Conservation (phyloP, 2,329 filamentous ascomycete species). For the Aureobasidium vineae region DNA sequence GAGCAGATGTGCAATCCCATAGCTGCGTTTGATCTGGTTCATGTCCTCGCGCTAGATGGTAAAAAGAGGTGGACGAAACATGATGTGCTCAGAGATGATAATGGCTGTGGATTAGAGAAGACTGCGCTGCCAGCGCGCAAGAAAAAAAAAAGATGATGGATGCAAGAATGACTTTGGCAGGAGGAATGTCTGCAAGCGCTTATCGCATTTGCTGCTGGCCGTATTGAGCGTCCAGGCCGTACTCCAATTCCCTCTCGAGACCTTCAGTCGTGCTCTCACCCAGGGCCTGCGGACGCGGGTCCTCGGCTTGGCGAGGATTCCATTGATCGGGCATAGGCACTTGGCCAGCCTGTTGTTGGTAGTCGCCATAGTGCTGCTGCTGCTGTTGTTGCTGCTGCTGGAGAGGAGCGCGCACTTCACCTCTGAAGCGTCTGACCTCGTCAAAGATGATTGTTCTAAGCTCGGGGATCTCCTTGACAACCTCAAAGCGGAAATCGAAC, state of each 20-base stretch:
- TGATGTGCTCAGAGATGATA: constrained; percentile 15
- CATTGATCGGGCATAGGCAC: constrained; percentile 64
- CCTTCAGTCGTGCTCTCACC: constrained; percentile 30
- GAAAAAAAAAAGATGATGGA: constrained; percentile 1
- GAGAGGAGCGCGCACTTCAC: constrained; percentile 42
- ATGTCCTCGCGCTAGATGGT: constrained; percentile 1
- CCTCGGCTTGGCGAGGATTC: constrained; percentile 57
- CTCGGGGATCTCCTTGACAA: constrained; percentile 89
- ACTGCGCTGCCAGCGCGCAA: constrained; percentile 21
- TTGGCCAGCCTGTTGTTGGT: constrained; percentile 40
- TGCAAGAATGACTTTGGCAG: background rate
- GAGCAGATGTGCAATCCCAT: constrained; percentile 12
- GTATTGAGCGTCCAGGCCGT: constrained; percentile 37
- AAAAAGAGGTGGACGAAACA: background rate
- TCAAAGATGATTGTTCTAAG: constrained; percentile 98
- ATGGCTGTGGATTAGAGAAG: constrained; percentile 13
- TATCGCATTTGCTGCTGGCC: constrained; percentile 20
- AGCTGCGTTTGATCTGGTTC: constrained; percentile 2
- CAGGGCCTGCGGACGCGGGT: constrained; percentile 59
- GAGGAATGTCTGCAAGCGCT: background rate
- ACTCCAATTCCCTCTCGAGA: constrained; percentile 52
- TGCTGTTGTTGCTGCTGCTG: constrained; percentile 49
- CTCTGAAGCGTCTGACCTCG: constrained; percentile 86
- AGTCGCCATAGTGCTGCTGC: constrained; percentile 45
- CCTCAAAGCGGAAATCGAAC: constrained; percentile 98